phyloP scores from a whole-genome alignment of 2,329 filamentous ascomycete genomes.

The Phyllosticta capitalensis region DNA sequence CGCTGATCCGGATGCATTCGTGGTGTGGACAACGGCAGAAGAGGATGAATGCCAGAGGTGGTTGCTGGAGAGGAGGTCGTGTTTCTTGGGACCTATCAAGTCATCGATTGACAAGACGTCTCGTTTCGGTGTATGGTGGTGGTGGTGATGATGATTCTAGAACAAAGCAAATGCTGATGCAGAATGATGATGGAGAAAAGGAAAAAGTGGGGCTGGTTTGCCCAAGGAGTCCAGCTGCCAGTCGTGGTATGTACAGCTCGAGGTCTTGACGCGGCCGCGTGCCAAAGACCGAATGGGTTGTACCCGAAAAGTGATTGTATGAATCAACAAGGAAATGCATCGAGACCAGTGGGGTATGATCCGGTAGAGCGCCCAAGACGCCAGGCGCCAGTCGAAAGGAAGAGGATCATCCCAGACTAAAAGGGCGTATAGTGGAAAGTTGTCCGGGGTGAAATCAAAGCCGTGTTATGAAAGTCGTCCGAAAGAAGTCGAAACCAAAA shows the following conservation, averaged over 20 bases:
- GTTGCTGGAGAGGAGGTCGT: not conserved
- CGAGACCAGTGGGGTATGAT: constrained; percentile 8
- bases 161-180: not conserved
- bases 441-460: not conserved
- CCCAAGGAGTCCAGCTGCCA: constrained; percentile 1
- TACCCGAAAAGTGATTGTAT: not conserved
- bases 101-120: not conserved
- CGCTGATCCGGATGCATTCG: not conserved
- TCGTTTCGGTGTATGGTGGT: not conserved
- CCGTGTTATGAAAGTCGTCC: constrained; percentile 8
- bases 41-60: not conserved
- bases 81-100: not conserved
- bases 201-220: constrained; percentile 2
- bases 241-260: constrained; percentile 4
- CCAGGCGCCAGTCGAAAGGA: constrained; percentile 4
- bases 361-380: constrained; percentile 3
- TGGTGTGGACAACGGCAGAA: not conserved
- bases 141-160: not conserved
- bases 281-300: not conserved
- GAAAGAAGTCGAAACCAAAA: constrained; percentile 8
- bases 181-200: not conserved
- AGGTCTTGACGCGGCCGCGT: not conserved
- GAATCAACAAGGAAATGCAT: constrained; percentile 10
- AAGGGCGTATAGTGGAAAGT: constrained; percentile 2
- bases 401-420: constrained; percentile 11